Base-by-base conservation (phyloP, 139 green algal species). In the Spirogloea muscicola region DNA sequence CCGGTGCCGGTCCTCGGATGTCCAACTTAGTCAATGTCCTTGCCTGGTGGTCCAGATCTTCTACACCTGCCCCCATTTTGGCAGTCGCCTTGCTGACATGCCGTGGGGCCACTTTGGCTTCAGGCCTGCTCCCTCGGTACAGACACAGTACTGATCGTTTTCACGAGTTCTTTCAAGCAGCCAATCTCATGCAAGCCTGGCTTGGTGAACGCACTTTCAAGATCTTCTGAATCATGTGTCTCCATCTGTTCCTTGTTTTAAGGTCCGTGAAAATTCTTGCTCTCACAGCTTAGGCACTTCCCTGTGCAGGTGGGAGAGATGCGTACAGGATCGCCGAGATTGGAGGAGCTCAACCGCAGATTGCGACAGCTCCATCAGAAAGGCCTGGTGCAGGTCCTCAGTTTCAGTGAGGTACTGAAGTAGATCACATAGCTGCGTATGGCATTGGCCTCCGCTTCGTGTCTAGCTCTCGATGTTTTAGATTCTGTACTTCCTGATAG, bases 21-120 rank as follows among this genome's bases (percentile, higher is more conserved):
- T n/a, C n/a, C n/a, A n/a, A n/a, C n/a, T n/a, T n/a, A n/a, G n/a
- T n/a, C n/a, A n/a, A n/a, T n/a, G n/a, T n/a, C n/a, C n/a, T 65
- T 16, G 10, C 29, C 16, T 57, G 31, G 31, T 65, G 57, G 31
- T 65, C 16, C 44, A 81, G 52, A 72, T 86, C 18, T 86, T 86
- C 66, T 86, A 70, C 44, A 81, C 68, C 68, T 41, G 36, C 9
- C 80, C 80, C 25, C 80, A 86, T 58, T 86, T 86, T 63, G 80
- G 80, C 57, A 80, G 49, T 36, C 37, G 57, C 4, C 18, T 87
- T 6, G 80, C 78, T 7, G 62, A 84, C 60, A 42, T 79, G n/a
- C 31, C 66, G 3, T 80, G 38, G 69, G n/a, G 72, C 34, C 27
- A 48, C 33, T 49, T 34, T n/a, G 71, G 73, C 38, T 69, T 82